A percentile compares a stretch with the other conserved stretches of the same genome.
Evolutionary conservation across 2,329 filamentous ascomycete genomes (phyloP).

Genomic region (Penicillium sp.): DNA sequence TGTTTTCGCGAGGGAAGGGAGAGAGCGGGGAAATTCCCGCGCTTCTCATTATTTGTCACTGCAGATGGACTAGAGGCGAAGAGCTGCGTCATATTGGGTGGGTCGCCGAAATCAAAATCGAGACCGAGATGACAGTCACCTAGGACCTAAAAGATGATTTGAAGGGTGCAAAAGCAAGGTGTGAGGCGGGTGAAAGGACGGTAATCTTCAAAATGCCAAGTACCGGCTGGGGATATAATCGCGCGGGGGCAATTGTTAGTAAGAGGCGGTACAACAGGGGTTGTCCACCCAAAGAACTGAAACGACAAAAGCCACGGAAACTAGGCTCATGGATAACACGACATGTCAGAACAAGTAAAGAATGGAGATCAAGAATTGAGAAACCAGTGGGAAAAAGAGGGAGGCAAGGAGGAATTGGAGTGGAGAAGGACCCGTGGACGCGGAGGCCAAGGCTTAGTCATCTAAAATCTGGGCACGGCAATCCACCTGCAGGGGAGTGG

Average conservation of each 20-base stretch:
- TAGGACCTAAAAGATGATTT: constrained; percentile 6
- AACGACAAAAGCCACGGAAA: constrained; percentile 17
- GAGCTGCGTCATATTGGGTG: constrained; percentile 44
- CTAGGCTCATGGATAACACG: constrained; percentile 21
- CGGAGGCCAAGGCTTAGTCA: constrained; percentile 26
- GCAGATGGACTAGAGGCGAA: constrained; percentile 42
- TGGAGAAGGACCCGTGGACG: constrained; percentile 22
- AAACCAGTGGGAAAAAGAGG: constrained; percentile 12
- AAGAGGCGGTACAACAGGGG: constrained; percentile 19
- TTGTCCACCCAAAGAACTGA: constrained; percentile 27
- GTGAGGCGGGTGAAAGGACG: constrained; percentile 7
- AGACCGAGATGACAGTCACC: background rate
- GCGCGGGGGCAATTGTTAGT: constrained; percentile 12
- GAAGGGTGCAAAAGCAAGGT: constrained; percentile 13
- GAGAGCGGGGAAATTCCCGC: constrained; percentile 48
- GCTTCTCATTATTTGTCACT: constrained; percentile 46
- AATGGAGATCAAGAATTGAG: constrained; percentile 2
- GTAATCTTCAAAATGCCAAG: constrained; percentile 14
- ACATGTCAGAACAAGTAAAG: constrained; percentile 14
- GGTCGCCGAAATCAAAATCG: background rate
- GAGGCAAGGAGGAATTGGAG: constrained; percentile 16
- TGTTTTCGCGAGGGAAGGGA: constrained; percentile 49
- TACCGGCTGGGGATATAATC: constrained; percentile 20
- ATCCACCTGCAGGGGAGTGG: background rate
- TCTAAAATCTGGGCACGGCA: constrained; percentile 3